A percentile compares a stretch with the other conserved stretches of the same genome.
Evolutionary conservation across 192 early-diverging fungal species (phyloP).

Genomic region (Phycomyces nitens): DNA sequence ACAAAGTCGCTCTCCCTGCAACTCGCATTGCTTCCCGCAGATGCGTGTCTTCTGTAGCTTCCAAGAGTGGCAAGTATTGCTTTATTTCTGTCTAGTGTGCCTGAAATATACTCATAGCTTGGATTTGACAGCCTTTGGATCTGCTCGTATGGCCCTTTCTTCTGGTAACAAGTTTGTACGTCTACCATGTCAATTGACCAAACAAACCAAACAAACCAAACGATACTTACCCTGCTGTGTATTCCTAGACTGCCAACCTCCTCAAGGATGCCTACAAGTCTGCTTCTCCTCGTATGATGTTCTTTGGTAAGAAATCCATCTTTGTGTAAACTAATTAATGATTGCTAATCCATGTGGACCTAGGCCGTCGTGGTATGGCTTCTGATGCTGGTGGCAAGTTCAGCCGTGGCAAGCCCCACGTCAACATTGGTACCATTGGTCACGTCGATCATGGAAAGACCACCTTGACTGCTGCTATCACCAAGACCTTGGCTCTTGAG

Average conservation of each 20-base stretch:
- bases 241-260: constrained; percentile 32
- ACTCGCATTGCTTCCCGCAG: constrained; percentile 33
- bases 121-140: constrained; percentile 9
- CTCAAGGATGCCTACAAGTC: constrained; percentile 31
- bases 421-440: constrained; percentile 98
- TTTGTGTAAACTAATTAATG: background rate
- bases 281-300: constrained; percentile 28
- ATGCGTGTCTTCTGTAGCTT: constrained; percentile 25
- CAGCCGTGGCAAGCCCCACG: constrained; percentile 87
- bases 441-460: constrained; percentile 99
- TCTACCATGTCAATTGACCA: background rate
- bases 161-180: constrained; percentile 33
- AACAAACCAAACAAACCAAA: background rate
- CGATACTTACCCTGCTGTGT: background rate
- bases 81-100: too few species aligned
- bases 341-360: background rate
- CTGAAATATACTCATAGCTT: too few species aligned
- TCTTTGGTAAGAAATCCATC: constrained; percentile 20
- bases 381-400: constrained; percentile 61
- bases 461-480: constrained; percentile 97
- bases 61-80: constrained; percentile 26
- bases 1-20: constrained; percentile 33
- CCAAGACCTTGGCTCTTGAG: constrained; percentile 81
- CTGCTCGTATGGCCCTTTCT: constrained; percentile 27
- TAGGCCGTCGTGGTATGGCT: constrained; percentile 36